phyloP scores from a whole-genome alignment of 2,329 filamentous ascomycete genomes.

The Apiospora sp. region DNA sequence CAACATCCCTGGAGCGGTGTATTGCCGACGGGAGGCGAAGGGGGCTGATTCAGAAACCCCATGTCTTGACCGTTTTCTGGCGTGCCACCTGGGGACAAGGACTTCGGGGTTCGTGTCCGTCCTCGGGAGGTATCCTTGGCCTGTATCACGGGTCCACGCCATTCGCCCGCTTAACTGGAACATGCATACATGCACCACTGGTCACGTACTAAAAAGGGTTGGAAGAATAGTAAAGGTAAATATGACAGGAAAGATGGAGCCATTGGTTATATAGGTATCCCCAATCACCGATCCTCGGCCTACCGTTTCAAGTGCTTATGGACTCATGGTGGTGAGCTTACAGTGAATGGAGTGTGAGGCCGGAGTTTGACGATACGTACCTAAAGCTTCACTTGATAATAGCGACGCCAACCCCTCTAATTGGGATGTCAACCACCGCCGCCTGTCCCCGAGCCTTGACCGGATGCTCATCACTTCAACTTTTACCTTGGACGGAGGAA shows the following conservation, averaged over 20 bases:
- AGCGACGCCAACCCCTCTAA: background rate
- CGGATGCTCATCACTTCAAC: too few relatives aligned
- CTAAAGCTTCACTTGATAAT: background rate
- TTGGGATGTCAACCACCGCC: background rate
- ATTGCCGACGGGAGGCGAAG: background rate
- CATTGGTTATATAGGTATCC: background rate
- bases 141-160: conserved; percentile 13
- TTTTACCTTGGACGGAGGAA: background rate
- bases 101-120: conserved; percentile 10
- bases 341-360: background rate
- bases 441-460: background rate
- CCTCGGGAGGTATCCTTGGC: background rate
- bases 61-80: background rate
- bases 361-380: background rate
- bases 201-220: background rate
- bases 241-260: background rate
- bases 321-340: background rate
- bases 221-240: background rate
- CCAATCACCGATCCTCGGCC: background rate
- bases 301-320: background rate
- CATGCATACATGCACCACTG: background rate
- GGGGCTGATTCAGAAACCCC: background rate
- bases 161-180: conserved; percentile 2
- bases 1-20: background rate
- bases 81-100: background rate